phyloP scores from a whole-genome alignment of 1,139 yeast genomes.

The Scheffersomyces titani region DNA sequence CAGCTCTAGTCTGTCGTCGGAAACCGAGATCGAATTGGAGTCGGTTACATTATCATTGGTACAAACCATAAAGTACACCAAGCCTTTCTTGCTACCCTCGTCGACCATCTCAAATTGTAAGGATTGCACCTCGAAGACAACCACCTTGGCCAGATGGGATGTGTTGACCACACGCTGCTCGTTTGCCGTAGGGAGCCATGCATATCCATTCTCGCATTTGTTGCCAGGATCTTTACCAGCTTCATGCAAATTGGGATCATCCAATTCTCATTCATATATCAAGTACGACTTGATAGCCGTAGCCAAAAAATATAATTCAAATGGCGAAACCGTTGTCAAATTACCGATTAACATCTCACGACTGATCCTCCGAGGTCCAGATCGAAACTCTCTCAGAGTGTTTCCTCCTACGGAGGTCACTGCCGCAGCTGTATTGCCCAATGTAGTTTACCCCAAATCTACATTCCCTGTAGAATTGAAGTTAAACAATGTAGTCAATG shows the following conservation, averaged over 20 bases:
- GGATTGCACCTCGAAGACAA: slow-evolving; percentile 54
- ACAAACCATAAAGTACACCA: slow-evolving; percentile 66
- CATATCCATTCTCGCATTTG: slow-evolving; percentile 91
- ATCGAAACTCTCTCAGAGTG: slow-evolving; percentile 81
- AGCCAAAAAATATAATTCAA: slow-evolving; percentile 24
- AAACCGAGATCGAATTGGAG: slow-evolving; percentile 40
- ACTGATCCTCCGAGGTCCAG: slow-evolving; percentile 79
- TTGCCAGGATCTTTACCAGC: slow-evolving; percentile 92
- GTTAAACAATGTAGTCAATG: slow-evolving; percentile 70
- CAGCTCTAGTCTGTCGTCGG: slow-evolving; percentile 11
- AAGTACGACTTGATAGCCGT: slow-evolving; percentile 74
- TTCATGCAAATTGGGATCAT: slow-evolving; percentile 60
- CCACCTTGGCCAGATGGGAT: slow-evolving; percentile 86
- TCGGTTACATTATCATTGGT: slow-evolving; percentile 64
- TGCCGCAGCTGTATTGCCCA: slow-evolving; percentile 84
- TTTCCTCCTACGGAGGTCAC: slow-evolving; percentile 95
- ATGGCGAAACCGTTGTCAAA: slow-evolving; percentile 41
- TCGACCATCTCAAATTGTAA: slow-evolving; percentile 52
- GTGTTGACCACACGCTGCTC: slow-evolving; percentile 60
- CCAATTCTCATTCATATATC: slow-evolving; percentile 56
- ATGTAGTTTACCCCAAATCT: slow-evolving; percentile 86
- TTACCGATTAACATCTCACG: slow-evolving; percentile 77
- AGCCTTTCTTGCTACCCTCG: slow-evolving; percentile 64
- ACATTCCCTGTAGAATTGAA: slow-evolving; percentile 79
- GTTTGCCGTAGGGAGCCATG: slow-evolving; percentile 69